Percentiles rank a stretch among this genome's conserved stretches.
Evolutionary conservation across 345 rosid species (phyloP).

Genomic region (Isatis tinctoria): DNA sequence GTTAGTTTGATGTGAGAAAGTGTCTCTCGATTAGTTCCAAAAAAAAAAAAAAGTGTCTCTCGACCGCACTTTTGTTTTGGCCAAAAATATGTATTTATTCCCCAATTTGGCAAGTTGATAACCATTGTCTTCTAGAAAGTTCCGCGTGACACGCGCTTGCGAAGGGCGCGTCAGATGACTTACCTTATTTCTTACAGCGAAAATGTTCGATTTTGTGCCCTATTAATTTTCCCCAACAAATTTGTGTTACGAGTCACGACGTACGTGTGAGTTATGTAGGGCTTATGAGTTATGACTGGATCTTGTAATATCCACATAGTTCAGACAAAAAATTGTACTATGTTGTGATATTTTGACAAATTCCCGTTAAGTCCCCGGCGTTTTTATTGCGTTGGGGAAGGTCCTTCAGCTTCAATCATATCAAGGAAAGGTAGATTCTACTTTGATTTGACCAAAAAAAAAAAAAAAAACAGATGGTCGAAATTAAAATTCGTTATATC

Average conservation of each 20-base stretch:
- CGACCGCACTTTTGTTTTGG: not conserved
- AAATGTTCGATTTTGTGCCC: not conserved
- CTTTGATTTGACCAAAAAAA: conserved; percentile 19
- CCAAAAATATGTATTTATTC: not conserved
- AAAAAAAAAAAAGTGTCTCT: no score
- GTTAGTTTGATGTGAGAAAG: no score
- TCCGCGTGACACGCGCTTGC: not conserved
- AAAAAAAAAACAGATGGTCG: conserved; percentile 21
- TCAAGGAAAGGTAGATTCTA: conserved; percentile 13
- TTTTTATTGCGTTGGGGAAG: not conserved
- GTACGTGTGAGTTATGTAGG: not conserved
- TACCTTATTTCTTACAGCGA: not conserved
- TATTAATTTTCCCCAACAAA: not conserved
- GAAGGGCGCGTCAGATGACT: not conserved
- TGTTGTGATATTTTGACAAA: not conserved
- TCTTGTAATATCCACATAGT: not conserved
- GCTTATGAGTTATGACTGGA: not conserved
- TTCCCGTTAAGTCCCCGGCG: not conserved
- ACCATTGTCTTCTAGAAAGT: not conserved
- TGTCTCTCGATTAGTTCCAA: no score
- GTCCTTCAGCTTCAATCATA: not conserved
- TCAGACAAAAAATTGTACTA: no score
- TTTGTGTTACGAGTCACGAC: not conserved
- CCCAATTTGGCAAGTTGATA: conserved; percentile 3
- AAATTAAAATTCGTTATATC: conserved; percentile 13